phyloP scores from a whole-genome alignment of 495 filamentous ascomycete species.

The Aspergillus cristatus region DNA sequence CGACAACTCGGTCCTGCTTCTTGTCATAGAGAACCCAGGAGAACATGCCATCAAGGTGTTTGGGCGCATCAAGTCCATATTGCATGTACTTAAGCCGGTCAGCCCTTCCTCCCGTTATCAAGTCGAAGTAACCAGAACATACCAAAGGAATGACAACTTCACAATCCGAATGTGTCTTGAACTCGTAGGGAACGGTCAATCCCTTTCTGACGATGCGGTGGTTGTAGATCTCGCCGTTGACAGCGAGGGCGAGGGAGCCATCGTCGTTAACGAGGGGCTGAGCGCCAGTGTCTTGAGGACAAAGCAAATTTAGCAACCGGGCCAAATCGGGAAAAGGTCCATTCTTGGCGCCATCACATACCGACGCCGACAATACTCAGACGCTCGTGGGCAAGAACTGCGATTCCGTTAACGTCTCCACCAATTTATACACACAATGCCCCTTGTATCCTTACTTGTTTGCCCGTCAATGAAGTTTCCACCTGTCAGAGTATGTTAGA shows the following conservation, averaged over 20 bases:
- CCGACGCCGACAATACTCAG: slow-evolving; percentile 96
- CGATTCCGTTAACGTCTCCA: slow-evolving; percentile 25
- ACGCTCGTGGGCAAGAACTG: slow-evolving; percentile 95
- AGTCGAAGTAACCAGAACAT: slow-evolving; percentile 17
- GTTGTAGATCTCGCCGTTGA: slow-evolving; percentile 99
- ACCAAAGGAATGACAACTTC: slow-evolving; percentile 97
- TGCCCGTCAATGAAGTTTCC: slow-evolving; percentile 82
- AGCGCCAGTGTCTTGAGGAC: slow-evolving; percentile 71
- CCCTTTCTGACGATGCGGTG: slow-evolving; percentile 84
- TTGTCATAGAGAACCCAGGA: slow-evolving; percentile 97
- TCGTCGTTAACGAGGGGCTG: slow-evolving; percentile 92
- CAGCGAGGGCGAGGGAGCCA: slow-evolving; percentile 76
- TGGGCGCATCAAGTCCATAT: slow-evolving; percentile 85
- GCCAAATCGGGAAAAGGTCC: slow-evolving; percentile 1
- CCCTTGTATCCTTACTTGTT: slow-evolving; percentile 56
- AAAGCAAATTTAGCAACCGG: slow-evolving; percentile 9
- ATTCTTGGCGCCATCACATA: slow-evolving; percentile 38
- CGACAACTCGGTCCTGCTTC: slow-evolving; percentile 78
- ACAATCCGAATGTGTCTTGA: slow-evolving; percentile 97
- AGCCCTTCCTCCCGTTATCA: not conserved
- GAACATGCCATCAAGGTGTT: slow-evolving; percentile 98
- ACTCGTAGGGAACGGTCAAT: slow-evolving; percentile 72
- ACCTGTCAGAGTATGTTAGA: slow-evolving; percentile 41
- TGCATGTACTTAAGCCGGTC: slow-evolving; percentile 64
- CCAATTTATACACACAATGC: not conserved